Evolutionary conservation across 495 filamentous ascomycete genomes (phyloP).

Genomic region (Barbatosphaeria neglecta): DNA sequence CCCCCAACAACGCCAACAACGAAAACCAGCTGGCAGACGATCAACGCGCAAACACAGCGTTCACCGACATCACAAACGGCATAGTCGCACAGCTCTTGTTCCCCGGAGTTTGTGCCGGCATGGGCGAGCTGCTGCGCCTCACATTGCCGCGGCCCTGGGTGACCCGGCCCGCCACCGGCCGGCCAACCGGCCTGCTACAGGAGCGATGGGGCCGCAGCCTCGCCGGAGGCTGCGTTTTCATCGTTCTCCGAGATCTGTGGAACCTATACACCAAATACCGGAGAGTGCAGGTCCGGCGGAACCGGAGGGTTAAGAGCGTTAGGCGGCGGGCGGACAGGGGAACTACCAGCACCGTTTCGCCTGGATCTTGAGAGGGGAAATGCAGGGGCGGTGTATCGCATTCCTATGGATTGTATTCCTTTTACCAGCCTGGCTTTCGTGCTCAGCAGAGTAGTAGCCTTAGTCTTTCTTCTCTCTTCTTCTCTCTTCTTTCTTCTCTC

Average conservation of each 20-base stretch:
- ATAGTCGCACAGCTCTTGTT: slow-evolving; percentile 27
- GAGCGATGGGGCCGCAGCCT: slow-evolving; percentile 68
- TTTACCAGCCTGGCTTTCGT: no score
- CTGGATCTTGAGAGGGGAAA: not conserved
- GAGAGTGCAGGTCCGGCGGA: slow-evolving; percentile 54
- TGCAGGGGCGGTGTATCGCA: not conserved
- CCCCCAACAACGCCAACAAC: slow-evolving; percentile 2
- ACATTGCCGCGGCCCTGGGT: slow-evolving; percentile 54
- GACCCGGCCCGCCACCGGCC: slow-evolving; percentile 23
- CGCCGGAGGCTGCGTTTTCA: slow-evolving; percentile 67
- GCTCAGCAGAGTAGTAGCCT: no score
- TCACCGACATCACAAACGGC: slow-evolving; percentile 17
- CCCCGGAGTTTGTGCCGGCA: slow-evolving; percentile 33
- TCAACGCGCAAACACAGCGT: slow-evolving; percentile 5
- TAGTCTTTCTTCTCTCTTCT: no score
- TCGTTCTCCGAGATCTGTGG: slow-evolving; percentile 65
- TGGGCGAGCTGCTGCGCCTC: slow-evolving; percentile 57
- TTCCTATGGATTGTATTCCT: not conserved
- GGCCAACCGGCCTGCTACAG: slow-evolving; percentile 53
- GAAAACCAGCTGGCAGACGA: slow-evolving; percentile 2
- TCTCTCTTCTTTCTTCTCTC: no score
- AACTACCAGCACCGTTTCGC: not conserved
- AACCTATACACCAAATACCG: slow-evolving; percentile 65
- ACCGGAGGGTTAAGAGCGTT: slow-evolving; percentile 53
- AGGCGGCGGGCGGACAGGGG: slow-evolving; percentile 7